Evolutionary conservation across 345 rosid genomes (phyloP).

Genomic region (Eucalyptus fibrosa): DNA sequence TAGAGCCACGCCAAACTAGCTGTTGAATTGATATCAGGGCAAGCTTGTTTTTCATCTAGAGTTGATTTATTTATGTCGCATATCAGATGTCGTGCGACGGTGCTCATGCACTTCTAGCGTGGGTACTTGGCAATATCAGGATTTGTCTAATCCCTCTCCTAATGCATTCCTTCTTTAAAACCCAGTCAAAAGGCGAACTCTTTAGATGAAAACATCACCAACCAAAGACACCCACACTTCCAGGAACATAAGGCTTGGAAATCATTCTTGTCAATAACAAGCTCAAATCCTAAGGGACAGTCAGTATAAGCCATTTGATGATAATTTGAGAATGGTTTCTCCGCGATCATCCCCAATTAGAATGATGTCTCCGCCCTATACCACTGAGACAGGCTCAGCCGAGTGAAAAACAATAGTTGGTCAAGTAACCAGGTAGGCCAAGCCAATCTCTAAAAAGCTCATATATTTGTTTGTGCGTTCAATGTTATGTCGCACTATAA

Average conservation of each 20-base stretch:
- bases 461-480: background rate
- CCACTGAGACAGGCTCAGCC: background rate
- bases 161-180: background rate
- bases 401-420: background rate
- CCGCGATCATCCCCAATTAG: background rate
- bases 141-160: background rate
- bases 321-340: background rate
- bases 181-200: background rate
- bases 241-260: background rate
- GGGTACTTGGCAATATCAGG: background rate
- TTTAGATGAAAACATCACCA: background rate
- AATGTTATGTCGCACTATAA: background rate
- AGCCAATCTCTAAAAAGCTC: background rate
- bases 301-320: background rate
- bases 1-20: too few species aligned
- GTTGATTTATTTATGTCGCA: background rate
- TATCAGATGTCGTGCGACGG: background rate
- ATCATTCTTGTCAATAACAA: background rate
- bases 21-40: background rate
- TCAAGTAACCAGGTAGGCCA: background rate
- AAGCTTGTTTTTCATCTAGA: background rate
- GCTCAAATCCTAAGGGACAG: background rate
- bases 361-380: background rate
- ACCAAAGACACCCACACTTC: background rate
- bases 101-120: background rate